phyloP scores from a whole-genome alignment of 139 green algal genomes.

The Gonium pectorale region DNA sequence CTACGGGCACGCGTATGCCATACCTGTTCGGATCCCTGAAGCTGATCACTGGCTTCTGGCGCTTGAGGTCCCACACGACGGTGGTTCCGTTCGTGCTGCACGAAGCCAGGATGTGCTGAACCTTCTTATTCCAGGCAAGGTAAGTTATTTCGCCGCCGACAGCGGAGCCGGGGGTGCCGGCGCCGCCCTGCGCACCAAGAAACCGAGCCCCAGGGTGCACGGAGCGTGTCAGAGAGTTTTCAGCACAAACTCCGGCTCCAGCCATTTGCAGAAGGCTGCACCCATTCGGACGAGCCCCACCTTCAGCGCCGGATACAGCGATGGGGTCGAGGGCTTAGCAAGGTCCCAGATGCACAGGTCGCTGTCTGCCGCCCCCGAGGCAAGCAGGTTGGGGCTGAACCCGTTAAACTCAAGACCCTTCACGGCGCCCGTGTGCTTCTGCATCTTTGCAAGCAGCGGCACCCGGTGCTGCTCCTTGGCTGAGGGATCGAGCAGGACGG shows the following conservation, averaged over 20 bases:
- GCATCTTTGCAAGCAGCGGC: conserved; percentile 77
- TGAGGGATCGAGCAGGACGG: conserved; percentile 71
- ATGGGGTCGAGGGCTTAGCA: conserved; percentile 81
- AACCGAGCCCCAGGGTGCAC: no score
- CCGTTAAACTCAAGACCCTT: conserved; percentile 95
- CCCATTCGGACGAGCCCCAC: no score
- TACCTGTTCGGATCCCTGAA: conserved; percentile 83
- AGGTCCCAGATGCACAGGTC: conserved; percentile 98
- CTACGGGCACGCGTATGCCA: no score
- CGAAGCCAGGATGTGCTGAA: conserved; percentile 96
- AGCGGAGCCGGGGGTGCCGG: conserved; percentile 22
- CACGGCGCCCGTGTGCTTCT: conserved; percentile 87
- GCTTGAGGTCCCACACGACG: conserved; percentile 97
- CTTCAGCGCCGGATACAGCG: conserved; percentile 70
- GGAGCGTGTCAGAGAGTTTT: no score
- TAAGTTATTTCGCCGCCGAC: conserved; percentile 81
- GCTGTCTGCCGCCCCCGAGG: conserved; percentile 89
- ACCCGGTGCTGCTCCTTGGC: conserved; percentile 53
- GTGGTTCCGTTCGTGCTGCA: conserved; percentile 74
- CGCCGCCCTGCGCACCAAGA: conserved; percentile 48
- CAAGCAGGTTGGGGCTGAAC: conserved; percentile 93
- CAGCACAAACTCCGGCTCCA: no score
- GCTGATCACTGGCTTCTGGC: conserved; percentile 92
- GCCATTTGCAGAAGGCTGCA: no score
- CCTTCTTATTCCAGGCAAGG: conserved; percentile 95